Evolutionary conservation across 805 yeast species (phyloP), one percentile per base, ranked within the genome.

Genomic region (Schizosaccharomyces japonicus): DNA sequence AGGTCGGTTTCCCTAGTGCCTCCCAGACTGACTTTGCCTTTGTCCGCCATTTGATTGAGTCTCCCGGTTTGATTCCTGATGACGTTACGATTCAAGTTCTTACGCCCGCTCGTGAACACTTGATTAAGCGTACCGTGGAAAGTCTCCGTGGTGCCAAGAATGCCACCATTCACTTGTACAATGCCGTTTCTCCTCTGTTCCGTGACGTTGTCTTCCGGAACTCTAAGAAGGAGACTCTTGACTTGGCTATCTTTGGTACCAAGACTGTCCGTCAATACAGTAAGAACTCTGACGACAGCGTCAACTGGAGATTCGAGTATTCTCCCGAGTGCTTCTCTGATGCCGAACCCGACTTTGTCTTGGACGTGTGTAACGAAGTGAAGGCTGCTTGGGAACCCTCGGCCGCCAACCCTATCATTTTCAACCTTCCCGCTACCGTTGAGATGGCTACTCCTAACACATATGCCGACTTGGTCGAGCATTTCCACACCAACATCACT

Each of bases 391-490:
- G 92, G 92, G 72, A 60, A 27, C 87, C 90, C 28, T 58, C 76
- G 2, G 68, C 49, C 21, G 76, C 72, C 34, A 65, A 66, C 50
- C 84, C 84, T 45, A 77, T 80, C 51, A 77, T 80, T 52, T 79
- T 80, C 66, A 80, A 80, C 61, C 66, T 80, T 51, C 92, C 92
- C 3, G 90, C 92, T 21, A 80, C 92, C 11, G 87, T 80, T 17
- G 92, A 80, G 62, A 72, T 79, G 74, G 58, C 81, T 17, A 73
- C 83, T 13, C 92, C 92, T 40, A 80, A 80, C 54, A 73, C 80
- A 21, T 80, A 76, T 57, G 92, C 92, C 39, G 92, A 80, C 59
- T 90, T 79, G 66, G 75, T 80, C 50, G 92, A 80, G 66, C 78
- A 71, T 60, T 80, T 80, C 55, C 58, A 73, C 45, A 72, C 71